These are phyloP conservation scores for Amanita molliuscula DNA, from an alignment of 768 basidiomycete species.

Conservation along the genomic window DNA sequence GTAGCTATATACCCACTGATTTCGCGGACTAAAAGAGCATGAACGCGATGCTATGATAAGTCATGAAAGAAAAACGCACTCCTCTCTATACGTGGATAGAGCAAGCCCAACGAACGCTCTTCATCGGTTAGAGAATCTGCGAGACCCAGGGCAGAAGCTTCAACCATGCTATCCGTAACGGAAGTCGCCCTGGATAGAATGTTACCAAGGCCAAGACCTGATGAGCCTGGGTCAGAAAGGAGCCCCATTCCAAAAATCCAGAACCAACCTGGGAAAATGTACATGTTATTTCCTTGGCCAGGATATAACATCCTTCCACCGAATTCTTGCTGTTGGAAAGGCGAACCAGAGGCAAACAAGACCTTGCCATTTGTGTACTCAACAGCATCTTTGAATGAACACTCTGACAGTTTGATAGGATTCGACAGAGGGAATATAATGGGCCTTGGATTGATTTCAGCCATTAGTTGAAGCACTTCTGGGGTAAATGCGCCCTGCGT, in stretches of 20 bases:
- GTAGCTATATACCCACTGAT: constrained; percentile 70
- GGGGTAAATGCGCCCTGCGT: constrained; percentile 62
- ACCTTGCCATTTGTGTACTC: constrained; percentile 61
- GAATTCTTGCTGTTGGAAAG: constrained; percentile 60
- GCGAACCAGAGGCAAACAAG: constrained; percentile 84
- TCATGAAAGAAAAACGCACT: constrained; percentile 22
- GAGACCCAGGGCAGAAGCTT: constrained; percentile 75
- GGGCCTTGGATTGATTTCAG: constrained; percentile 66
- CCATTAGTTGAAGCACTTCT: constrained; percentile 67
- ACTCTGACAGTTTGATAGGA: constrained; percentile 74
- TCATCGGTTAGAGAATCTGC: constrained; percentile 62
- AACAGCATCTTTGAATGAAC: constrained; percentile 70
- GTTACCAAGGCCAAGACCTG: constrained; percentile 69
- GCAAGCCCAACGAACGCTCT: constrained; percentile 52
- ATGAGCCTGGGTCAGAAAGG: constrained; percentile 15
- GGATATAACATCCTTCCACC: constrained; percentile 52
- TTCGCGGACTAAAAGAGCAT: constrained; percentile 43
- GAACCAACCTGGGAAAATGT: constrained; percentile 56
- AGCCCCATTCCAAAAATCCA: constrained; percentile 10
- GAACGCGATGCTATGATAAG: constrained; percentile 9
- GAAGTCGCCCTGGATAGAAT: constrained; percentile 58
- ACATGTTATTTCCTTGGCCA: constrained; percentile 95
- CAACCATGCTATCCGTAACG: constrained; percentile 84
- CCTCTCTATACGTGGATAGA: constrained; percentile 80
- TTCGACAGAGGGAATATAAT: constrained; percentile 93